Base-by-base conservation (phyloP, 176 grass and related monocot genomes). In the Avena atlantica region DNA sequence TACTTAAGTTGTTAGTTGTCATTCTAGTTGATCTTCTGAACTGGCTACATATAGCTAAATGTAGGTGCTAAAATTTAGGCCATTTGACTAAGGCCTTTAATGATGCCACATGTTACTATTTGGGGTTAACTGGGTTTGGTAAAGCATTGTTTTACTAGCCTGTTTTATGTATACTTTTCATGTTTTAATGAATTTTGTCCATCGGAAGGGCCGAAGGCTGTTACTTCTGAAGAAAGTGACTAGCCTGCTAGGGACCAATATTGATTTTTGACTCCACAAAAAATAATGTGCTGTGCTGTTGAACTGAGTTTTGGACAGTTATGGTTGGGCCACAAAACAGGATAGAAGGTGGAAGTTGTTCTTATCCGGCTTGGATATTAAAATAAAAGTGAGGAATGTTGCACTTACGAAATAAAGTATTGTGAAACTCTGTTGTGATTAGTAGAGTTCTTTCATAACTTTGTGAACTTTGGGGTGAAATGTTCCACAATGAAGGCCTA, bases 1-100 rank as follows among this genome's bases (percentile, higher is more conserved):
- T 86, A 55, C 60, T 67, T 85, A 23, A 14, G 19, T 78, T 85
- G 15, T 78, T 85, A 24, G 16, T 72, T 72, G 31, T 17, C 81
- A 44, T 36, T 56, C 64, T 42, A 40, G 42, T 31, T 66, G 4
- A 34, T 67, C 12, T 16, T 67, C 4, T 59, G 52, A 56, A 37
- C 25, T 67, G 25, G 27, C 24, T 3, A 67, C 1, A 6, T 5
- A 15, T 34, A 27, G 25, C 62, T 65, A 34, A 67, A 15, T 67
- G 4, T 34, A 67, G 63, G 5, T 29, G 4, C 62, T 24, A 27
- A 76, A 76, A 31, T 76, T 76, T 29, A 17, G 24, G 49, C 1
- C 24, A 55, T 53, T 76, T 31, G 9, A 50, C 48, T 16, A 55
- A 34, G 15, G 10, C 2, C 60, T 56, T 36, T 20, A 53, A 19